Conservation (phyloP, 2,329 filamentous ascomycete species). For the Epichloe scottii region DNA sequence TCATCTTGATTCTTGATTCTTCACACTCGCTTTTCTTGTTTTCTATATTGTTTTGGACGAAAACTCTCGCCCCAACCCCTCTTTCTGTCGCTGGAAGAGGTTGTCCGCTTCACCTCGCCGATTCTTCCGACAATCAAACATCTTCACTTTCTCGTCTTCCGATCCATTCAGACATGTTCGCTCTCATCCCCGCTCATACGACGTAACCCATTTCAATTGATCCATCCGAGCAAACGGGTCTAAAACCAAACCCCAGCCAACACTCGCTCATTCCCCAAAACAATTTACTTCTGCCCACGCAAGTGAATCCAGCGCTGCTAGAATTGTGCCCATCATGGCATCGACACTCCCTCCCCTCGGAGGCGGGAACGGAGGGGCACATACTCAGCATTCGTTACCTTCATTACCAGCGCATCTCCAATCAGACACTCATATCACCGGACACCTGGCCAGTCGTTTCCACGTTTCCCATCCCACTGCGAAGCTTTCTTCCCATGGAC, state of each 20-base stretch:
- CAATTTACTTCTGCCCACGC: background rate
- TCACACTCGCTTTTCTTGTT: constrained; percentile 3
- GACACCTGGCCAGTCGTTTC: constrained; percentile 77
- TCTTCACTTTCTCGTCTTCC: background rate
- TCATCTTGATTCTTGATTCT: background rate
- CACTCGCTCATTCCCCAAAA: background rate
- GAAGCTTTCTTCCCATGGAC: constrained; percentile 76
- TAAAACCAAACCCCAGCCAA: background rate
- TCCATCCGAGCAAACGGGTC: too few relatives aligned
- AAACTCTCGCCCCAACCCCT: background rate
- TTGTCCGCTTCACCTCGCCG: background rate
- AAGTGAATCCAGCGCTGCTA: background rate
- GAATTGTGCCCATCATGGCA: constrained; percentile 40
- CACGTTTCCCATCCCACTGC: constrained; percentile 85
- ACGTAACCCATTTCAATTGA: background rate
- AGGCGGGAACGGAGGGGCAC: constrained; percentile 44
- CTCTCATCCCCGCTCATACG: background rate
- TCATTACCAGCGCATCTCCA: constrained; percentile 75
- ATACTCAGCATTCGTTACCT: constrained; percentile 76
- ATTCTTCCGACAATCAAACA: background rate
- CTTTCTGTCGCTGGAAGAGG: background rate
- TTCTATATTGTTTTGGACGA: background rate
- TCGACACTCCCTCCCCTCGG: constrained; percentile 41
- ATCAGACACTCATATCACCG: constrained; percentile 66
- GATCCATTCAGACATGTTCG: background rate